A percentile compares a stretch with the other conserved stretches of the same genome.
Evolutionary conservation across 257 asterid genomes (phyloP).

Genomic region (Gentiana dahurica): DNA sequence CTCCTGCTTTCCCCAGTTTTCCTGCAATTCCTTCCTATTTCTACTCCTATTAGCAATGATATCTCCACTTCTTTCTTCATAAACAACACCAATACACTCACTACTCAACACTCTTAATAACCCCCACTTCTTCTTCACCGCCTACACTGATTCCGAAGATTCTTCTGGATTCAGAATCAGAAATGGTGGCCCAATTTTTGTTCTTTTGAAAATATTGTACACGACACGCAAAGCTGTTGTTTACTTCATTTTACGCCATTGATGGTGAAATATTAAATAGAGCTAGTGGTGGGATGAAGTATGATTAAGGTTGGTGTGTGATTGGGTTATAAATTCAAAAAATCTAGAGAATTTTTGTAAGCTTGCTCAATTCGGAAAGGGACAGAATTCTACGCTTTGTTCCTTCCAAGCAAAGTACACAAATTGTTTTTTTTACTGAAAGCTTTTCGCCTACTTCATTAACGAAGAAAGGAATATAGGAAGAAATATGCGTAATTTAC

Average conservation of each 20-base stretch:
- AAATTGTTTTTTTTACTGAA: too few relatives aligned
- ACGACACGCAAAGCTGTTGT: conserved; percentile 29
- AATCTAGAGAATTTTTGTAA: too few relatives aligned
- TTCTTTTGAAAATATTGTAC: conserved; percentile 29
- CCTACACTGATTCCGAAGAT: neutral
- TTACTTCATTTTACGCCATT: conserved; percentile 53
- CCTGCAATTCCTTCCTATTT: conserved; percentile 19
- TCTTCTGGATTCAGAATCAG: neutral
- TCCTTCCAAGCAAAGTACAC: too few relatives aligned
- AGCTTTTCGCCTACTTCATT: too few relatives aligned
- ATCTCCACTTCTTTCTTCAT: conserved; percentile 2
- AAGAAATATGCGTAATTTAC: too few relatives aligned
- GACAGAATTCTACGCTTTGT: too few relatives aligned
- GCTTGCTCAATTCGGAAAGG: too few relatives aligned
- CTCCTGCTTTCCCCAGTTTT: conserved; percentile 95
- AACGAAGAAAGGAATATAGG: too few relatives aligned
- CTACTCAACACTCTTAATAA: neutral
- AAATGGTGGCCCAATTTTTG: conserved; percentile 12
- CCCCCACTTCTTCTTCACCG: neutral
- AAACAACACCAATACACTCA: conserved; percentile 1
- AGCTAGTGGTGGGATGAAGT: too few relatives aligned
- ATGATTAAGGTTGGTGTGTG: too few relatives aligned
- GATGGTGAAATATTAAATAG: conserved; percentile 17
- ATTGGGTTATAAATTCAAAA: too few relatives aligned
- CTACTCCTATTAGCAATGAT: conserved; percentile 17